These are phyloP conservation scores for Salvia miltiorrhiza DNA, from an alignment of 257 asterid genomes.

Conservation along the genomic window DNA sequence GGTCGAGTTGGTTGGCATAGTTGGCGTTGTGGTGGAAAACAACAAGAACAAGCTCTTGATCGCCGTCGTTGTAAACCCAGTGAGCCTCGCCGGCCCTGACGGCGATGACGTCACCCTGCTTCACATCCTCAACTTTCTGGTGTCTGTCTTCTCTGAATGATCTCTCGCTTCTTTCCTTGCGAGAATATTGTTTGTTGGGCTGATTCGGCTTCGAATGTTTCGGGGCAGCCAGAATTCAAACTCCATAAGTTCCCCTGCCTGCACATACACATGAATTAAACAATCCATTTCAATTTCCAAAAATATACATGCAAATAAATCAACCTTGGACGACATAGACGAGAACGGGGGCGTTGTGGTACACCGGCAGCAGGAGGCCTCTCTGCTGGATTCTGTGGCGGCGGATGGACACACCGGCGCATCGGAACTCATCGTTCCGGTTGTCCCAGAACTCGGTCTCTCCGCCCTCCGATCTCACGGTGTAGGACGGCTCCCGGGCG, in stretches of 20 bases:
- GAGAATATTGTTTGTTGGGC: constrained; percentile 22
- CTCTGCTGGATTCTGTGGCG: constrained; percentile 38
- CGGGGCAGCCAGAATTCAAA: constrained; percentile 61
- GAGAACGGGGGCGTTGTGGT: constrained; percentile 44
- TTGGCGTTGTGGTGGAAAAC: constrained; percentile 37
- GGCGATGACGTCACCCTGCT: constrained; percentile 51
- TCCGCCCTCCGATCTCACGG: constrained; percentile 52
- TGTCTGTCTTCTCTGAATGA: constrained; percentile 49
- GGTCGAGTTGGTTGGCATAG: constrained; percentile 58
- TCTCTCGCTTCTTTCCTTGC: constrained; percentile 24
- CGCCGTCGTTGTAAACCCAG: constrained; percentile 62
- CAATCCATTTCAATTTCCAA: no score
- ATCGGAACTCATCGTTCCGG: constrained; percentile 38
- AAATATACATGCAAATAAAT: no score
- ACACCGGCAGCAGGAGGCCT: constrained; percentile 47
- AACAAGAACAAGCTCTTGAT: constrained; percentile 43
- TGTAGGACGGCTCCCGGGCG: constrained; percentile 35
- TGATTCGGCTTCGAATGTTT: constrained; percentile 60
- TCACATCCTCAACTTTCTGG: constrained; percentile 39
- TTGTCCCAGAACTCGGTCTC: constrained; percentile 47
- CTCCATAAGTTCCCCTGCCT: constrained; percentile 54
- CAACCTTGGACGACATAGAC: constrained; percentile 50
- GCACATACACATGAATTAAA: not conserved
- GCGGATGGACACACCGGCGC: constrained; percentile 50
- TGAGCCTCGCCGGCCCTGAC: constrained; percentile 52